Evolutionary conservation across 345 rosid species (phyloP).

Genomic region (Geranium brycei): DNA sequence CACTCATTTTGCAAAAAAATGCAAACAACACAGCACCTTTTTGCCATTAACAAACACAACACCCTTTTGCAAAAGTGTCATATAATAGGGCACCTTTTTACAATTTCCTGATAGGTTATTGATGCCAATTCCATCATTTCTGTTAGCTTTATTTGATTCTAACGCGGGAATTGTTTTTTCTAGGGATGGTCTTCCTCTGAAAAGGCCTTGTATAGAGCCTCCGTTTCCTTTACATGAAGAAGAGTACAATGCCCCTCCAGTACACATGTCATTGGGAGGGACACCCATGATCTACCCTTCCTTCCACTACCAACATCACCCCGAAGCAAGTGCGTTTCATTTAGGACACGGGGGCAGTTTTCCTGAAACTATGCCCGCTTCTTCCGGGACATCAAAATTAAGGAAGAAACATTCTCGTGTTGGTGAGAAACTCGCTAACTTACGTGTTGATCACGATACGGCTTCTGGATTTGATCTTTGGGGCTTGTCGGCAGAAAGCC

Average conservation of each 20-base stretch:
- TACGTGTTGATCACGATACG: constrained; percentile 25
- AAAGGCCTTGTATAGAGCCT: constrained; percentile 41
- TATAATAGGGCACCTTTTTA: no score
- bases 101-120: not conserved
- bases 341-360: constrained; percentile 23
- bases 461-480: constrained; percentile 48
- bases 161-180: constrained; percentile 13
- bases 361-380: constrained; percentile 23
- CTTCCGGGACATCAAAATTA: constrained; percentile 31
- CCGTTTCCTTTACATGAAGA: constrained; percentile 44
- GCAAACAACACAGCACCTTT: no score
- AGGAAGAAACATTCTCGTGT: constrained; percentile 18
- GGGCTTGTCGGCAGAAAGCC: constrained; percentile 73
- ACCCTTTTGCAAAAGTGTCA: no score
- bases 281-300: constrained; percentile 34
- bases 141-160: constrained; percentile 13
- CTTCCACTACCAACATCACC: constrained; percentile 38
- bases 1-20: no score
- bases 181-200: constrained; percentile 41
- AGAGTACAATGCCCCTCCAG: constrained; percentile 30
- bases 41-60: no score
- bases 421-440: constrained; percentile 18
- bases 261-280: constrained; percentile 30
- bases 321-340: constrained; percentile 42
- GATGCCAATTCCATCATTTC: not conserved